phyloP scores from a whole-genome alignment of 345 rosid species.

The Trapa bicornis region DNA sequence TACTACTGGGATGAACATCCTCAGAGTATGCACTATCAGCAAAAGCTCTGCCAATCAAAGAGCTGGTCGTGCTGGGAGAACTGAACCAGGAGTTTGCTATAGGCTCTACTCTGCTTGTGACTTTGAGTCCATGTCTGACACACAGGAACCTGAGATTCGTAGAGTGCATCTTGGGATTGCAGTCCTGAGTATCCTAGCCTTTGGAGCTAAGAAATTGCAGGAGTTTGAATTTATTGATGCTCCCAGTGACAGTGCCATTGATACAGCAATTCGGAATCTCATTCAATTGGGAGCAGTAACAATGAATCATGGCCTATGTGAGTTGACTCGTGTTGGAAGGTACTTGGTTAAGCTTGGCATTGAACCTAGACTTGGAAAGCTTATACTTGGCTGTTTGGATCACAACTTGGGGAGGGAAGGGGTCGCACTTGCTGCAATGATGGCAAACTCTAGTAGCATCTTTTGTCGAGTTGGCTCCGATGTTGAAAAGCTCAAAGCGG shows the following conservation, averaged over 20 bases:
- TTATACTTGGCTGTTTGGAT: slow-evolving; percentile 47
- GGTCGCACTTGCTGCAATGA: slow-evolving; percentile 75
- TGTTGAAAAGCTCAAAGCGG: slow-evolving; percentile 62
- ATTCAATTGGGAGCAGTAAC: slow-evolving; percentile 64
- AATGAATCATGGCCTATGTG: slow-evolving; percentile 27
- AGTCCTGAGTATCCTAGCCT: slow-evolving; percentile 67
- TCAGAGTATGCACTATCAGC: slow-evolving; percentile 55
- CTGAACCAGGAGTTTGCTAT: slow-evolving; percentile 76
- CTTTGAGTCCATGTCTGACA: slow-evolving; percentile 44
- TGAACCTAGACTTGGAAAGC: slow-evolving; percentile 85
- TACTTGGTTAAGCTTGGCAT: slow-evolving; percentile 68
- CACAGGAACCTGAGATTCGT: slow-evolving; percentile 75
- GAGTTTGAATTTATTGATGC: slow-evolving; percentile 85
- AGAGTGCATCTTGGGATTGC: slow-evolving; percentile 95
- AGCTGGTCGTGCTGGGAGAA: slow-evolving; percentile 98
- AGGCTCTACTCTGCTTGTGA: slow-evolving; percentile 50
- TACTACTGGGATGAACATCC: slow-evolving; percentile 71
- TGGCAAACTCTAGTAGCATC: slow-evolving; percentile 79
- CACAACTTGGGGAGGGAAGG: slow-evolving; percentile 66
- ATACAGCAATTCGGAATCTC: slow-evolving; percentile 62
- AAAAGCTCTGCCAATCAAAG: slow-evolving; percentile 84
- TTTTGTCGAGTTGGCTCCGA: slow-evolving; percentile 77
- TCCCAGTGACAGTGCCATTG: slow-evolving; percentile 54
- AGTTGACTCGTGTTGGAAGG: slow-evolving; percentile 53
- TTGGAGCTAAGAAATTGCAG: slow-evolving; percentile 43